Evolutionary conservation across 2,329 filamentous ascomycete genomes (phyloP).

Genomic region (Tolypocladium tundrense): DNA sequence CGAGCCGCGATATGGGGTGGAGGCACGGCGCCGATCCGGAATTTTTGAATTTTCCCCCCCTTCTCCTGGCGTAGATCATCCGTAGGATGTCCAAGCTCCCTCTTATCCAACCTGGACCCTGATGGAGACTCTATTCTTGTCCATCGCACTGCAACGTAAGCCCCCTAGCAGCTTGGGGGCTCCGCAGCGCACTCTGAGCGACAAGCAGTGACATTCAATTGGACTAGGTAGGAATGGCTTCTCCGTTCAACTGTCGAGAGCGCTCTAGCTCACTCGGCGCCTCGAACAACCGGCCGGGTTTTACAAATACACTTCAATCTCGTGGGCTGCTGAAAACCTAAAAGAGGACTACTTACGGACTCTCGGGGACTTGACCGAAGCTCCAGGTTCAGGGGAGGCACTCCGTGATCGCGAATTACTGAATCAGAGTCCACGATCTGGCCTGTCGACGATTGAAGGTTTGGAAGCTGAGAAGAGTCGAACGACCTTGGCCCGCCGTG

Average conservation of each 20-base stretch:
- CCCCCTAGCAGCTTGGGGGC: too few relatives aligned
- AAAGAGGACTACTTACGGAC: not conserved
- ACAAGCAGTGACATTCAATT: not conserved
- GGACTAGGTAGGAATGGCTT: not conserved
- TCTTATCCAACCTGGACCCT: not conserved
- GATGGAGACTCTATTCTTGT: too few relatives aligned
- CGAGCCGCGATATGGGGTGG: not conserved
- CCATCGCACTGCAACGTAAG: too few relatives aligned
- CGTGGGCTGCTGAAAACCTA: not conserved
- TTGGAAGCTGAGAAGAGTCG: not conserved
- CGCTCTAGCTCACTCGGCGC: not conserved
- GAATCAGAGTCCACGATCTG: not conserved
- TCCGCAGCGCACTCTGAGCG: too few relatives aligned
- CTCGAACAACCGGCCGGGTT: not conserved
- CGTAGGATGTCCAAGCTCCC: not conserved
- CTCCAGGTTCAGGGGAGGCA: not conserved
- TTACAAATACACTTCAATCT: not conserved
- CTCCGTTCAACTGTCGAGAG: not conserved
- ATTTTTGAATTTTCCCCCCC: not conserved
- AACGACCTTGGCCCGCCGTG: not conserved
- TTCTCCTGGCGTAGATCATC: not conserved
- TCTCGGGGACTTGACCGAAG: not conserved
- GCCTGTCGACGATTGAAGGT: not conserved
- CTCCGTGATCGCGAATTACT: not conserved
- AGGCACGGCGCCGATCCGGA: not conserved